These are phyloP conservation scores for Kodamaea sp. DNA, from an alignment of 1,139 yeast species.

Conservation along the genomic window DNA sequence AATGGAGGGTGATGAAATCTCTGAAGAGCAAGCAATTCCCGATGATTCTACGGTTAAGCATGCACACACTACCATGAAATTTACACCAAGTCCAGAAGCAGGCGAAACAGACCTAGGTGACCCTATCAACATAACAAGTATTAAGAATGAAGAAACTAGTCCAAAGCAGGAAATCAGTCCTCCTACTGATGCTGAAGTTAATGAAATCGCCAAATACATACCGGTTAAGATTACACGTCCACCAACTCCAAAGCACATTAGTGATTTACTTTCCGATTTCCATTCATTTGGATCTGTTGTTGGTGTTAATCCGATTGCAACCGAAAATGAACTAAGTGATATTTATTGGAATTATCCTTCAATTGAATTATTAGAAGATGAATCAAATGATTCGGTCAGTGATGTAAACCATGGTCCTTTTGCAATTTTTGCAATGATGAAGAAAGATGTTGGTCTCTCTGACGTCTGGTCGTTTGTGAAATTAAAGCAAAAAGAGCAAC, in stretches of 20 bases:
- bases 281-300: conserved; percentile 3
- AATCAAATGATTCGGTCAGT: conserved; percentile 14
- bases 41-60: too few species aligned
- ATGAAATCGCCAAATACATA: conserved; percentile 5
- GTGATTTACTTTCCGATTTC: conserved; percentile 3
- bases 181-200: conserved; percentile 1
- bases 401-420: conserved; percentile 48
- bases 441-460: conserved; percentile 45
- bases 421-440: conserved; percentile 45
- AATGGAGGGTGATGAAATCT: too few species aligned
- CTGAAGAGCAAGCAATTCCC: too few species aligned
- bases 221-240: conserved; percentile 4
- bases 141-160: background rate
- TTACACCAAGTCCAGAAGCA: conserved; percentile 4
- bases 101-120: background rate
- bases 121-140: background rate
- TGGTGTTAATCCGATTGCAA: conserved; percentile 8
- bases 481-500: conserved; percentile 5
- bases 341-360: conserved; percentile 43
- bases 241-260: conserved; percentile 1
- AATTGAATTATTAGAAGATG: conserved; percentile 32
- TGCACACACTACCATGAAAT: background rate
- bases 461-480: conserved; percentile 31
- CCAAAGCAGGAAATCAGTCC: conserved; percentile 8
- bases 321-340: conserved; percentile 29